phyloP scores from a whole-genome alignment of 73 alveolate species.

The Uronychia binucleata region DNA sequence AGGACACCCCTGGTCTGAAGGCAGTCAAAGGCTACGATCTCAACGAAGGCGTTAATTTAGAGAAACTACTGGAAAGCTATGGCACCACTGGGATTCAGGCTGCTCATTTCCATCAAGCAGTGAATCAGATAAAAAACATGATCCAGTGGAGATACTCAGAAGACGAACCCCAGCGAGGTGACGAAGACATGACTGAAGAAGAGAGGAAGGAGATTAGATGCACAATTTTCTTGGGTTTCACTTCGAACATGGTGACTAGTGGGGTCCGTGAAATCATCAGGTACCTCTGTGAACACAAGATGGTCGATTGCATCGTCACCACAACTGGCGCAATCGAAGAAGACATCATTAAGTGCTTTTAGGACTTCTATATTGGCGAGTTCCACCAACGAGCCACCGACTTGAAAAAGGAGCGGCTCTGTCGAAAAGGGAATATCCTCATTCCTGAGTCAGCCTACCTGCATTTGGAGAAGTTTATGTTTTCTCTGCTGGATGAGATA shows the following conservation, averaged over 20 bases:
- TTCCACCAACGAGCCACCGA: slow-evolving; percentile 57
- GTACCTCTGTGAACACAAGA: slow-evolving; percentile 91
- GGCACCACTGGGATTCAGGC: slow-evolving; percentile 85
- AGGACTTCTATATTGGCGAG: slow-evolving; percentile 61
- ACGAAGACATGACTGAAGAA: slow-evolving; percentile 31
- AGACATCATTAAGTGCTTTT: slow-evolving; percentile 75
- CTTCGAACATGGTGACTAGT: slow-evolving; percentile 92
- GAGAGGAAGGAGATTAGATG: slow-evolving; percentile 72
- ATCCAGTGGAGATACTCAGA: slow-evolving; percentile 93
- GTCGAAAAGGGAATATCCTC: slow-evolving; percentile 91
- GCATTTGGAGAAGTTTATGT: slow-evolving; percentile 91
- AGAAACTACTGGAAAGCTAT: slow-evolving; percentile 52
- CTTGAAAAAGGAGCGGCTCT: slow-evolving; percentile 71
- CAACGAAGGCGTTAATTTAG: slow-evolving; percentile 88
- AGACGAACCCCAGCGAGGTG: slow-evolving; percentile 41
- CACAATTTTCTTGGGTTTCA: slow-evolving; percentile 93
- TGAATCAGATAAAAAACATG: slow-evolving; percentile 89
- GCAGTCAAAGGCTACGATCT: slow-evolving; percentile 91
- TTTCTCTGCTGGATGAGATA: slow-evolving; percentile 91
- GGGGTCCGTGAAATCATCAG: slow-evolving; percentile 93
- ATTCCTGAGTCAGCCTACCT: slow-evolving; percentile 96
- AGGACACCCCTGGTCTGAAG: too few relatives aligned
- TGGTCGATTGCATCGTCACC: slow-evolving; percentile 91
- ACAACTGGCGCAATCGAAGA: slow-evolving; percentile 98
- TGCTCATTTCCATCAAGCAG: slow-evolving; percentile 78